Evolutionary conservation across 148 eudicot species (phyloP).

Genomic region (Chenopodium formosanum): DNA sequence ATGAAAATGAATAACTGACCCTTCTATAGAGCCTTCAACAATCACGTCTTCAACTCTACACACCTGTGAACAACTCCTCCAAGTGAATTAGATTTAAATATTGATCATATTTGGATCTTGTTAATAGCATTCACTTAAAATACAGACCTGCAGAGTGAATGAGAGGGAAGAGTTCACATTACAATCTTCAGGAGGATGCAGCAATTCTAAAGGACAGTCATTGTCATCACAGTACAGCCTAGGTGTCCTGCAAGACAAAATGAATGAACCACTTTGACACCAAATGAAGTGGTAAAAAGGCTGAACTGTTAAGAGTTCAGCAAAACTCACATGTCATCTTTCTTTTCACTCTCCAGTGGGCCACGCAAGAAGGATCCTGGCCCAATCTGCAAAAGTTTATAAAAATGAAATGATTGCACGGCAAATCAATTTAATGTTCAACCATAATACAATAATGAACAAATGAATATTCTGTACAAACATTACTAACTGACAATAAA

Average conservation of each 20-base stretch:
- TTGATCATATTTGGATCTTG: not conserved
- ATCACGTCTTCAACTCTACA: conserved; percentile 94
- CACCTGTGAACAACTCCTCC: conserved; percentile 44
- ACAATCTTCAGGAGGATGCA: conserved; percentile 98
- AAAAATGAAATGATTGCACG: not conserved
- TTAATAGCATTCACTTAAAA: not conserved
- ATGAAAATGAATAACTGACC: conserved; percentile 93
- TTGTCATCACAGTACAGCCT: conserved; percentile 70
- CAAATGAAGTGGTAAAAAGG: not conserved
- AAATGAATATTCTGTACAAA: too few species aligned
- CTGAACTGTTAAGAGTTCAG: conserved; percentile 2
- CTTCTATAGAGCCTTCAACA: conserved; percentile 83
- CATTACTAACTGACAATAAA: too few species aligned
- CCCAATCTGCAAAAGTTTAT: conserved; percentile 55
- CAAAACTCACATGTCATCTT: conserved; percentile 66
- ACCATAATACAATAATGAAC: not conserved
- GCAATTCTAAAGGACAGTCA: conserved; percentile 78
- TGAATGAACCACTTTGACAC: conserved; percentile 10
- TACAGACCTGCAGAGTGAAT: conserved; percentile 86
- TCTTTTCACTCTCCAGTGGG: conserved; percentile 58
- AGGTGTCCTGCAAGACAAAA: conserved; percentile 55
- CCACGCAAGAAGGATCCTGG: conserved; percentile 89
- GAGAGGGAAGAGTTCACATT: conserved; percentile 86
- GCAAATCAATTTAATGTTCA: not conserved
- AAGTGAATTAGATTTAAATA: not conserved